Base-by-base conservation (phyloP, 139 green algal species). In the Chlorokybus atmophyticus region DNA sequence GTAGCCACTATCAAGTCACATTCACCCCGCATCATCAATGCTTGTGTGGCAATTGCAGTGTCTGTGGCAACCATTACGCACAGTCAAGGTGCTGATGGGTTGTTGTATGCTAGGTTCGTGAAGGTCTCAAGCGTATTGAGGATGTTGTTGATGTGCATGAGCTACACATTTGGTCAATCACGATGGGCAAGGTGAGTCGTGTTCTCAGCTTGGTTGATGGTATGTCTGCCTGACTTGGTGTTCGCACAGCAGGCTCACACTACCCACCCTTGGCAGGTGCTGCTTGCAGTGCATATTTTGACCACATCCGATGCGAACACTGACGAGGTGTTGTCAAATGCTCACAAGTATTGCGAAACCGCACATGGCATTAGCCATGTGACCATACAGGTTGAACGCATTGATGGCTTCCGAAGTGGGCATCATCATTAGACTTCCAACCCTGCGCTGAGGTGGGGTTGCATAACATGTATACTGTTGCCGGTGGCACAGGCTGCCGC, bases 121-220 rank as follows among this genome's bases (percentile, higher is more conserved):
- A 59, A 17, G 55, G 55, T n/a, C 29, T 68, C 24, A 21, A 29
- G 50, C n/a, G 27, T 75, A 62, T 94, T 29, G 42, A 76, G 0
- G 86, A 79, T 26, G 79, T 94, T 32, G 47, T 62, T 30, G 69
- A 81, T n/a, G 77, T 94, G 7, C 77, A 90, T 59, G 87, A 95
- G 69, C 69, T 95, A 49, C 87, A 95, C 67, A 74, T 95, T 19
- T 95, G 87, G 87, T 69, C 64, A 50, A 75, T 95, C 24, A 87
- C 75, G 4, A 26, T 57, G 52, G 53, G 61, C 52, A 69, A 69
- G 38, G 35, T 62, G 0, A n/a, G n/a, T n/a, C n/a, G n/a, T n/a
- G n/a, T n/a, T n/a, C n/a, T n/a, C n/a, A n/a, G n/a, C n/a, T n/a
- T n/a, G n/a, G n/a, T n/a, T n/a, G n/a, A n/a, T n/a, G n/a, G n/a